phyloP scores from a whole-genome alignment of 1,284 basidiomycete genomes.

The Wallemia mellicola region DNA sequence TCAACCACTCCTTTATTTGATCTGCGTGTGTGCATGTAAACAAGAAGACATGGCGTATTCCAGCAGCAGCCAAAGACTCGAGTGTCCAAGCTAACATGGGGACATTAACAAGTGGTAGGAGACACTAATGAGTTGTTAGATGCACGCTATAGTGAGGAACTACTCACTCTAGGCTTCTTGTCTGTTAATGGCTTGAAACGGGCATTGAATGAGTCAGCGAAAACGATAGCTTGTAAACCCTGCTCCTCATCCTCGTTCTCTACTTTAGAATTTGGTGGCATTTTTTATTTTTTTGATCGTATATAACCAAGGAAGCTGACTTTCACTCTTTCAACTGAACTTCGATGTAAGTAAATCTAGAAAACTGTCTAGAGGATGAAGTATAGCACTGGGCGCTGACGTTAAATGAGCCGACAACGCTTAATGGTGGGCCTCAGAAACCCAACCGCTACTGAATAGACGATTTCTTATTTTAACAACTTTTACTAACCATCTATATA shows the following conservation, averaged over 20 bases:
- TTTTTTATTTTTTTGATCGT: slow-evolving; percentile 10
- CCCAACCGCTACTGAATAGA: background rate
- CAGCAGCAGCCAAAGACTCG: slow-evolving; percentile 65
- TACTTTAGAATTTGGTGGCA: slow-evolving; percentile 26
- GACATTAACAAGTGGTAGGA: slow-evolving; percentile 77
- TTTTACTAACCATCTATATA: too few relatives aligned
- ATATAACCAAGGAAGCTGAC: background rate
- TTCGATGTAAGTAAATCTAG: background rate
- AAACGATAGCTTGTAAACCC: slow-evolving; percentile 65
- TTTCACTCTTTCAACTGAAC: background rate
- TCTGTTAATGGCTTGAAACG: slow-evolving; percentile 64
- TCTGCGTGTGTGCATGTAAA: slow-evolving; percentile 64
- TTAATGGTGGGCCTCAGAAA: background rate
- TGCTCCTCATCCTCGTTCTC: slow-evolving; percentile 19
- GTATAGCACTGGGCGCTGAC: background rate
- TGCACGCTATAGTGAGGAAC: too few relatives aligned
- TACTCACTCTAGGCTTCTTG: slow-evolving; percentile 47
- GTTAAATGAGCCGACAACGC: background rate
- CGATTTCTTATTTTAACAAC: too few relatives aligned
- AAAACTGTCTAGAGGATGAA: background rate
- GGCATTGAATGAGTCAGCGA: slow-evolving; percentile 83
- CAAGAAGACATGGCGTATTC: slow-evolving; percentile 84
- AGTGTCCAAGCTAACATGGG: slow-evolving; percentile 87
- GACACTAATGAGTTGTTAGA: slow-evolving; percentile 25
- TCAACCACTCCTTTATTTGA: slow-evolving; percentile 47